Base-by-base conservation (phyloP, 441 rosid species). In the Populus hybrid region DNA sequence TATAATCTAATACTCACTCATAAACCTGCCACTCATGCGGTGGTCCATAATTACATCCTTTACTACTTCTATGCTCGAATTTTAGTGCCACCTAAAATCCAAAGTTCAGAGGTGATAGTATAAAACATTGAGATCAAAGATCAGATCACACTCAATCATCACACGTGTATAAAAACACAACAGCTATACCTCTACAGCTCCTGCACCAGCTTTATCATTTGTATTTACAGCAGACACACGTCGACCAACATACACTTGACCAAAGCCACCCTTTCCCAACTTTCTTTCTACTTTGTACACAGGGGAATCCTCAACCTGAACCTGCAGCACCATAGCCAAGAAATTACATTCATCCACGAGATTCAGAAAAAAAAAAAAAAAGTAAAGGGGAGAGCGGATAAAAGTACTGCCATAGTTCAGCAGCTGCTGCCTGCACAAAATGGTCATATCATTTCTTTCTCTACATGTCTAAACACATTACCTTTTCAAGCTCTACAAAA, bases 251-350 rank as follows among this genome's bases (percentile, higher is more conserved):
- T 84, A 92, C 54, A 92, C 96, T 87, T 92, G 96, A 72, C 96
- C 94, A 84, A 92, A 92, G 65, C 96, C 96, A 73, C 96, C 96
- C 83, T 92, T 92, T 11, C 96, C 96, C 84, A 92, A 81, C 77
- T 90, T 92, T 75, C 84, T 87, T n/a, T 87, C 94, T 76, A 92
- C 28, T 77, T 72, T 89, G 83, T 88, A 90, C 70, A 80, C 11
- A 6, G 94, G 94, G 34, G 96, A 92, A 70, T 90, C 89, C 65
- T 90, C 94, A 80, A 92, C 87, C 42, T 86, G 86, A 79, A 92
- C 89, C 96, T 92, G 89, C 50, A 50, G 73, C 46, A 67, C 40
- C 70, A 74, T 23, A 79, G 59, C 35, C 75, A 79, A 59, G 70
- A 57, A 46, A 18, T 57, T 54, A 12, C 75, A 50, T 50, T 50